A percentile compares a stretch with the other conserved stretches of the same genome.
phyloP scores from a whole-genome alignment of 2,329 filamentous ascomycete genomes.

The Cladophialophora exuberans region DNA sequence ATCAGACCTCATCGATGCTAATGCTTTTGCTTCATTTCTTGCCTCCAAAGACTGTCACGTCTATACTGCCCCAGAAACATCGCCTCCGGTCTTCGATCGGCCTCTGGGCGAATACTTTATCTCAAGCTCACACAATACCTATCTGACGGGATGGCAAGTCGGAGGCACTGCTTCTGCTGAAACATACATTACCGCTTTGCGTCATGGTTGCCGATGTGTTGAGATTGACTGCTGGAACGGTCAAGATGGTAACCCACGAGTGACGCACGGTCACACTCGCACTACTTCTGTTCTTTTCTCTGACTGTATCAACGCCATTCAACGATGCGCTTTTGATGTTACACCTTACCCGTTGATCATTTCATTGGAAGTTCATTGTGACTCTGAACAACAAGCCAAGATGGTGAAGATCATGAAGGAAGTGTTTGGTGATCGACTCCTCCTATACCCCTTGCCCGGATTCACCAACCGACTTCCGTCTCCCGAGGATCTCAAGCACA shows the following conservation, averaged over 20 bases:
- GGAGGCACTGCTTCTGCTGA: slow-evolving; percentile 90
- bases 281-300: slow-evolving; percentile 87
- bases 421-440: slow-evolving; percentile 77
- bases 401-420: slow-evolving; percentile 92
- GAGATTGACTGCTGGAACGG: slow-evolving; percentile 99
- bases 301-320: slow-evolving; percentile 90
- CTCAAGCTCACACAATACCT: slow-evolving; percentile 98
- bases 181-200: slow-evolving; percentile 86
- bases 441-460: slow-evolving; percentile 73
- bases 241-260: slow-evolving; percentile 79
- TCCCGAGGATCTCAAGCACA: slow-evolving; percentile 80
- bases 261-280: slow-evolving; percentile 87
- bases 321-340: slow-evolving; percentile 88
- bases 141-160: slow-evolving; percentile 88
- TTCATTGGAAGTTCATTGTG: slow-evolving; percentile 95
- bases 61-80: slow-evolving; percentile 60
- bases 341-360: slow-evolving; percentile 91
- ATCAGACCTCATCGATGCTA: slow-evolving; percentile 65
- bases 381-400: slow-evolving; percentile 73
- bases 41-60: slow-evolving; percentile 74
- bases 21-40: slow-evolving; percentile 77
- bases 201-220: slow-evolving; percentile 88
- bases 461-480: slow-evolving; percentile 73
- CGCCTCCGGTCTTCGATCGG: slow-evolving; percentile 69
- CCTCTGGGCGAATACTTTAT: slow-evolving; percentile 98